Evolutionary conservation across 345 rosid genomes (phyloP).

Genomic region (Gynandropsis gynandra): DNA sequence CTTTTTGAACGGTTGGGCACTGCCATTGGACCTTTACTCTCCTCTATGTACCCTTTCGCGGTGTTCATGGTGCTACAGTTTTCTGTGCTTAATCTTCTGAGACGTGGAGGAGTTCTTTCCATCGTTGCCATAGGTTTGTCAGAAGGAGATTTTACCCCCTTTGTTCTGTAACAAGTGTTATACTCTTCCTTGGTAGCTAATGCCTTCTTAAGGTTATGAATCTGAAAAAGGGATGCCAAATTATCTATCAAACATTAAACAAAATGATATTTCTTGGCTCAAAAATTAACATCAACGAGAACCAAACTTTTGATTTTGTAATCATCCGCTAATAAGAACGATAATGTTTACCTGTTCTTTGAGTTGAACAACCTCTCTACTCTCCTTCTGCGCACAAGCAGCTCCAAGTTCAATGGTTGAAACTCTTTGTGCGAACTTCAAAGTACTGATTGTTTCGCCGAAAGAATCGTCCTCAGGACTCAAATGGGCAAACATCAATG

Average conservation of each 20-base stretch:
- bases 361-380: slow-evolving; percentile 68
- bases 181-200: slow-evolving; percentile 49
- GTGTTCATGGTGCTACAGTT: slow-evolving; percentile 39
- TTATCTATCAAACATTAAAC: slow-evolving; percentile 4
- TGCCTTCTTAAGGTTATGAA: slow-evolving; percentile 80
- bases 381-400: slow-evolving; percentile 75
- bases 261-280: not conserved
- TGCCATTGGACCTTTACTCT: slow-evolving; percentile 40
- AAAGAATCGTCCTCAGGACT: slow-evolving; percentile 84
- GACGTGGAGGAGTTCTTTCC: slow-evolving; percentile 67
- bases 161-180: slow-evolving; percentile 26
- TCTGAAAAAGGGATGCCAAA: slow-evolving; percentile 38
- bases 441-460: slow-evolving; percentile 73
- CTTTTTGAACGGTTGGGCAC: slow-evolving; percentile 39
- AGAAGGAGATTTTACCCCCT: slow-evolving; percentile 39
- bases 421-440: slow-evolving; percentile 87
- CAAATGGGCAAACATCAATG: slow-evolving; percentile 88
- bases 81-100: slow-evolving; percentile 47
- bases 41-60: slow-evolving; percentile 33
- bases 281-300: not conserved
- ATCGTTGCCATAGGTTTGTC: slow-evolving; percentile 24
- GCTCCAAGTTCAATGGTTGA: slow-evolving; percentile 78
- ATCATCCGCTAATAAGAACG: not conserved
- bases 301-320: not conserved
- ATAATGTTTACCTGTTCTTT: slow-evolving; percentile 53